Evolutionary conservation across 129 eudicot species (phyloP), one percentile per base, ranked within the genome.

Genomic region (Pittosporum tobira): DNA sequence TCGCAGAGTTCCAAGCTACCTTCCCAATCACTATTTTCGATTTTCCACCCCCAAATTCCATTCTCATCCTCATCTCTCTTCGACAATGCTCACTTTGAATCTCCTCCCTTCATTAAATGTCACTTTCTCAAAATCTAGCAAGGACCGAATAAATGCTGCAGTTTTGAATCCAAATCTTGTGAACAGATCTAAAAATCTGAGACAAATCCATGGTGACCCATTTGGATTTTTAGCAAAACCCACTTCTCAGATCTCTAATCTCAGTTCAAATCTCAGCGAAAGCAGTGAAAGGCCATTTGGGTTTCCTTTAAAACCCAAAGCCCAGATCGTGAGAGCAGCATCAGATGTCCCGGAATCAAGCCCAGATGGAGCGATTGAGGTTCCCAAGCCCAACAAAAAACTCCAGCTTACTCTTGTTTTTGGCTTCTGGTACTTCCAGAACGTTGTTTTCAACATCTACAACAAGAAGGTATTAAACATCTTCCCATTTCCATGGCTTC

Each of bases 351-450:
- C 83, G 48, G 95, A 79, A 74, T 52, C 76, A 23, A 67, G 9
- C 77, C 85, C 88, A 40, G 88, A 70, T 67, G 95, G 68, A 15
- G 88, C 77, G 50, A 57, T 67, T 11, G 72, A 72, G 44, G 71
- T 48, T 14, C 0, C 71, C 7, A 80, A 73, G 59, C 70, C 85
- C 0, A 75, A 77, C 74, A 85, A 84, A 71, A 84, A 69, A 25
- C 71, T 84, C 18, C 82, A 89, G 54, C 74, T 89, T 3, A 95
- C 76, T 1, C 64, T 89, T 31, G 82, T 85, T 25, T 89, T 89
- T 29, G 97, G 97, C 6, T 76, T 89, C 6, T 89, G 97, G 97
- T 89, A 89, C 64, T 89, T 89, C 38, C 97, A 89, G 24, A 89
- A 89, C 67, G 85, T 89, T 56, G 88, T 89, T 22, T 89, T 89